A percentile compares a stretch with the other conserved stretches of the same genome.
Conservation (phyloP, 371 early-diverging fungal genomes). For the Mucor irregularis region DNA sequence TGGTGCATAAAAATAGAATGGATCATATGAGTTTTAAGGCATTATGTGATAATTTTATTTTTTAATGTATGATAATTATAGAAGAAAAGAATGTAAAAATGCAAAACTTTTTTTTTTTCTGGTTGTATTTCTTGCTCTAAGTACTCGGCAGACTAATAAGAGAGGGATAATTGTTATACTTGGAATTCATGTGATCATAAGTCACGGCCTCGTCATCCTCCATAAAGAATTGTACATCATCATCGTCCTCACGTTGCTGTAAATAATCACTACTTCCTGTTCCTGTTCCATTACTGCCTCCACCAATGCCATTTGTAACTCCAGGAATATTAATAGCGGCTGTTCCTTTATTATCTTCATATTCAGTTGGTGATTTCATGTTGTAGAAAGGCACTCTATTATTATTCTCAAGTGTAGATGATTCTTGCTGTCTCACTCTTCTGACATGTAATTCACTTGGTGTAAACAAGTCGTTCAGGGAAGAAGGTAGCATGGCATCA, state of each 20-base stretch:
- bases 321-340: conserved; percentile 37
- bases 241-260: conserved; percentile 19
- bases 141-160: conserved; percentile 20
- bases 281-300: conserved; percentile 4
- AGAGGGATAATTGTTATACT: conserved; percentile 10
- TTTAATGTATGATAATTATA: background rate
- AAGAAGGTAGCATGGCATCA: conserved; percentile 52
- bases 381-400: conserved; percentile 18
- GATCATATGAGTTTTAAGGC: no score
- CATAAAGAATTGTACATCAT: conserved; percentile 53
- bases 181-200: conserved; percentile 19
- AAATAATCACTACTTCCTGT: conserved; percentile 10
- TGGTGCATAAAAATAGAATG: no score
- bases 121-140: background rate
- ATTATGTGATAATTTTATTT: background rate
- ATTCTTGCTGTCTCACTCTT: conserved; percentile 32
- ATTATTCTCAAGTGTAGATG: background rate
- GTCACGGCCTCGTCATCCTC: conserved; percentile 42
- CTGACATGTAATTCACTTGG: conserved; percentile 46
- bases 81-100: background rate
- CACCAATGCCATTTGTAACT: background rate
- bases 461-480: conserved; percentile 60
- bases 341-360: conserved; percentile 18
- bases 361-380: background rate
- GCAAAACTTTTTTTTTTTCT: conserved; percentile 2